Evolutionary conservation across 2,329 filamentous ascomycete species (phyloP), one percentile per base, ranked within the genome.

Genomic region (Trichoderma citrinoviride): DNA sequence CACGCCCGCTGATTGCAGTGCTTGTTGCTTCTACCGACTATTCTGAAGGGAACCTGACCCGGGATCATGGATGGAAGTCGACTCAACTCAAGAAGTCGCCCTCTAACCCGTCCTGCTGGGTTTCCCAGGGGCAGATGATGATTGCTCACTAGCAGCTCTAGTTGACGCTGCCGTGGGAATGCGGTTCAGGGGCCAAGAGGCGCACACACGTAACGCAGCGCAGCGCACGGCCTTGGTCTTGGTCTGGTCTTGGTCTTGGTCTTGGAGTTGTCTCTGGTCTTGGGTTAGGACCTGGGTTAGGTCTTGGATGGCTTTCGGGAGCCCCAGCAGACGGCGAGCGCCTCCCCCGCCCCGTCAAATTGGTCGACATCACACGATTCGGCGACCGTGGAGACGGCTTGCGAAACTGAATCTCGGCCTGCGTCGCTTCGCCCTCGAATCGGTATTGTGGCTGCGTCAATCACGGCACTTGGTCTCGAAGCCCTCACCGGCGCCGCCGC

Each of bases 361-460:
- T 60, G 29, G 44, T 58, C 56, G 47, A 58, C 55, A 56, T 56
- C 43, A n/a, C 56, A 50, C 56, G n/a, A 44, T 25, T 60, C 29
- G 56, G 56, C 44, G 44, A 41, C 56, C 27, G 43, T 43, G 57
- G 57, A 17, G 57, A 52, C 49, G 23, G 57, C 23, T 37, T 25
- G 50, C 50, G 33, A 37, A 53, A 61, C 29, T 37, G 58, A 46
- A 50, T 61, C 29, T 61, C 55, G 55, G 27, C 14, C 46, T 44
- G 37, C 23, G 43, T 41, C 23, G 47, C 58, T 37, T 61, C 58
- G 58, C 58, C 29, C 57, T 61, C 57, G 21, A 56, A 64, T 57
- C 61, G 61, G 53, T 50, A 52, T 50, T 44, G 52, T 64, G 58
- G 58, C 58, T 61, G 58, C 58, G 46, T 64, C 61, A 17, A 47